Percentiles rank a stretch among this genome's conserved stretches.
Evolutionary conservation across 495 filamentous ascomycete species (phyloP).

Genomic region (Penicillium cosmopolitanum): DNA sequence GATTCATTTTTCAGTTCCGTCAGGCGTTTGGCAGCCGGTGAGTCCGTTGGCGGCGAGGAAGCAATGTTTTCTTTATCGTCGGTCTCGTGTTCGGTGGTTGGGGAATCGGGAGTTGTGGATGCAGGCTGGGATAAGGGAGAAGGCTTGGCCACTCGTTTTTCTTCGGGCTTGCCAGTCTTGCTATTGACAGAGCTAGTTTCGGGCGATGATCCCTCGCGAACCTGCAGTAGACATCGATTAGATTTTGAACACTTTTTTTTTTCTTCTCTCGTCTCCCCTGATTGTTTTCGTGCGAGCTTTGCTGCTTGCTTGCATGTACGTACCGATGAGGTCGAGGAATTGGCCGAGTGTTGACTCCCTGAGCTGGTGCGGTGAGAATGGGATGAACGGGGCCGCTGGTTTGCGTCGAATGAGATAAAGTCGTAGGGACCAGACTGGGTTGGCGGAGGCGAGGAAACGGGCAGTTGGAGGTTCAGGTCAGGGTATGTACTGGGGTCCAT

Average conservation of each 20-base stretch:
- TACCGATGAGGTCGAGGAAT: constrained; percentile 62
- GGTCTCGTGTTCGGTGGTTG: constrained; percentile 36
- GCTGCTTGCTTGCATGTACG: constrained; percentile 19
- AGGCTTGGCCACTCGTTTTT: constrained; percentile 71
- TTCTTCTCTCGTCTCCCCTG: neutral
- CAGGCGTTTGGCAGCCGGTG: constrained; percentile 78
- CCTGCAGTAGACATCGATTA: constrained; percentile 14
- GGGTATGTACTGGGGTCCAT: constrained; percentile 63
- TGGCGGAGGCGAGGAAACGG: constrained; percentile 26
- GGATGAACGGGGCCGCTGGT: constrained; percentile 50
- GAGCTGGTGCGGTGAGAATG: constrained; percentile 63
- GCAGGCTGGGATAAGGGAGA: constrained; percentile 90
- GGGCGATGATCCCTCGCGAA: constrained; percentile 22
- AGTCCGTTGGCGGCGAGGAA: constrained; percentile 44
- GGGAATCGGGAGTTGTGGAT: constrained; percentile 42
- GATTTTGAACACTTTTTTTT: constrained; percentile 3
- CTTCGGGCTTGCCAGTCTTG: constrained; percentile 30
- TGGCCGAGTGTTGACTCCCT: constrained; percentile 57
- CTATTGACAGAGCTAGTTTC: constrained; percentile 18
- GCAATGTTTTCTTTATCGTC: constrained; percentile 32
- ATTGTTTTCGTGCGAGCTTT: neutral
- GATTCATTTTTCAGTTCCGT: constrained; percentile 75
- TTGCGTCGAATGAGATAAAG: constrained; percentile 39
- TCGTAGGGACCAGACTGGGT: constrained; percentile 35
- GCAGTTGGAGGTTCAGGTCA: constrained; percentile 43